Percentiles rank a stretch among this genome's conserved stretches.
Conservation (phyloP, 306 rosid species). For the Vigna nakashimae region DNA sequence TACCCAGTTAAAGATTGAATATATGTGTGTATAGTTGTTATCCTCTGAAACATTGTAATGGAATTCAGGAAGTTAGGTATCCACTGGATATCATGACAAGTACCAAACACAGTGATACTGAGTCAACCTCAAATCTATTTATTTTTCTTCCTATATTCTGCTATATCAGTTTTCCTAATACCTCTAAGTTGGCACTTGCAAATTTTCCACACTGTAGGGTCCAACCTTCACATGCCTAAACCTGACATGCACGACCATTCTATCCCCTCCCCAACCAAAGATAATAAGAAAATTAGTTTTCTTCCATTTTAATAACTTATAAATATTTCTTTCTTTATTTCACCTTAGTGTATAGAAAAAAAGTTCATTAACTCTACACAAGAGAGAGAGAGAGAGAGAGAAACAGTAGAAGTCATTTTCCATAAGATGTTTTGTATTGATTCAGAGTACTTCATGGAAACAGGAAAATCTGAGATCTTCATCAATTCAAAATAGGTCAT, state of each 20-base stretch:
- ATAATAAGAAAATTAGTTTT: background rate
- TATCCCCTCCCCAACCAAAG: conserved; percentile 8
- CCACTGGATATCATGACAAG: conserved; percentile 1
- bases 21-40: no score
- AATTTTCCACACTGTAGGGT: conserved; percentile 26
- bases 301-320: background rate
- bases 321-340: no score
- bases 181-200: conserved; percentile 34
- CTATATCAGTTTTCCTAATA: background rate
- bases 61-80: background rate
- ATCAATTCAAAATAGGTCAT: background rate
- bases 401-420: background rate
- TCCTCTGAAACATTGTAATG: background rate
- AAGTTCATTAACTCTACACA: background rate
- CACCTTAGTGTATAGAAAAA: background rate
- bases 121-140: conserved; percentile 13
- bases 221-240: conserved; percentile 38
- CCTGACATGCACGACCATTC: conserved; percentile 11
- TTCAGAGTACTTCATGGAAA: background rate
- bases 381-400: no score
- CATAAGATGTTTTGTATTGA: background rate
- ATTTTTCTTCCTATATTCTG: background rate
- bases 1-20: background rate
- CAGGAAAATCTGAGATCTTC: background rate
- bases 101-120: background rate